phyloP scores from a whole-genome alignment of 805 yeast species.

The Danielozyma ontarioensis region DNA sequence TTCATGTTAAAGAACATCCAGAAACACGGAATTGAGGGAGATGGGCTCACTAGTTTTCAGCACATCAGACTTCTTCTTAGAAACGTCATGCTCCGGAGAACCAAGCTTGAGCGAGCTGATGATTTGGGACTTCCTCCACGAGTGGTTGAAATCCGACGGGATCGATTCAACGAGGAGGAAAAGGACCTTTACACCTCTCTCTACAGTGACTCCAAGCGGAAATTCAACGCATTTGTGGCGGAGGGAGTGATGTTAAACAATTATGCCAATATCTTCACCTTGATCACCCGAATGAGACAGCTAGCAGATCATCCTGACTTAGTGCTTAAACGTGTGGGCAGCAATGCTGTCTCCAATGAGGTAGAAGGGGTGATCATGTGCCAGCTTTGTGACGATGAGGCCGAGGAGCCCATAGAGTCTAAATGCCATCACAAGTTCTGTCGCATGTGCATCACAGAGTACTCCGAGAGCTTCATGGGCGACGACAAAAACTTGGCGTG shows the following conservation, averaged over 20 bases:
- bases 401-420: constrained; percentile 94
- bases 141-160: constrained; percentile 82
- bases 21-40: constrained; percentile 75
- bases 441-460: constrained; percentile 86
- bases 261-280: constrained; percentile 93
- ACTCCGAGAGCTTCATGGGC: constrained; percentile 76
- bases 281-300: constrained; percentile 96
- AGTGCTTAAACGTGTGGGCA: constrained; percentile 67
- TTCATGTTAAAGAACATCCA: constrained; percentile 93
- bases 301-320: constrained; percentile 97
- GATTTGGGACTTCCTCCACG: constrained; percentile 97
- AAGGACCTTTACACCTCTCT: constrained; percentile 86
- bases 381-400: constrained; percentile 94
- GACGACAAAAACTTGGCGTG: constrained; percentile 61
- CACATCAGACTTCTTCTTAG: constrained; percentile 69
- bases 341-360: constrained; percentile 31
- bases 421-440: constrained; percentile 94
- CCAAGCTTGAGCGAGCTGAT: constrained; percentile 94
- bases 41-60: constrained; percentile 71
- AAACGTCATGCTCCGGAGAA: constrained; percentile 87
- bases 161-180: constrained; percentile 89
- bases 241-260: constrained; percentile 95
- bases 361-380: constrained; percentile 64
- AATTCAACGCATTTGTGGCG: constrained; percentile 87
- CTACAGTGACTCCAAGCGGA: constrained; percentile 80